Base-by-base conservation (phyloP, 208 protist genomes). In the Spongospora subterranea region DNA sequence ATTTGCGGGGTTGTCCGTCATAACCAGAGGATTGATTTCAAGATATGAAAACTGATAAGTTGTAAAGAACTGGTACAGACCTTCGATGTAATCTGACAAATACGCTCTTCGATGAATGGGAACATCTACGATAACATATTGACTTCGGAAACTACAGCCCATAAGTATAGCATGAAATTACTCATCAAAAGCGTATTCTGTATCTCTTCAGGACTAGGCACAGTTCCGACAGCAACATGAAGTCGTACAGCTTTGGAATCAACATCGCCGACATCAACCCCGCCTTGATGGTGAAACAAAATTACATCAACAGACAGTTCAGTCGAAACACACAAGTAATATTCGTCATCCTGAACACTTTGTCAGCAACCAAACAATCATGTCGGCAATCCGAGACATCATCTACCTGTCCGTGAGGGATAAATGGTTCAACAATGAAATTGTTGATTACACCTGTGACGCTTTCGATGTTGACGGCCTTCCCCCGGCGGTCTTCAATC, bases 341-440 rank as follows among this genome's bases (percentile, higher is more conserved):
- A 95, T 89, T 97, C 96, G 32, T 96, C 95, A 17, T 92, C 91
- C 45, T 92, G 41, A n/a, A 20, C 11, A 11, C 0, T 1, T 66
- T 64, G 20, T n/a, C n/a, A n/a, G n/a, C 0, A 39, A 89, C 64
- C 35, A 38, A 35, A 29, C 39, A 29, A 46, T 39, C 50, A 32
- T n/a, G 39, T 39, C 39, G 20, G 20, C 20, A 46, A 11, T 0
- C 90, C 65, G 40, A 40, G 39, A 43, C 0, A 77, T 88, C 0
- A 53, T 1, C 29, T 41, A 43, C n/a, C n/a, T 92, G 66, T 89
- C 88, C 17, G 82, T 97, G 96, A 40, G 95, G 94, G 13, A 96
- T 66, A 88, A 97, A 97, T 39, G 95, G 95, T 91, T 97, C 96
- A 32, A 97, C 93, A n/a, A 97, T 77, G 71, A 97, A 97, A 64